These are phyloP conservation scores for Calonectria fujianensis DNA, from an alignment of 2,329 filamentous ascomycete species.

Conservation along the genomic window DNA sequence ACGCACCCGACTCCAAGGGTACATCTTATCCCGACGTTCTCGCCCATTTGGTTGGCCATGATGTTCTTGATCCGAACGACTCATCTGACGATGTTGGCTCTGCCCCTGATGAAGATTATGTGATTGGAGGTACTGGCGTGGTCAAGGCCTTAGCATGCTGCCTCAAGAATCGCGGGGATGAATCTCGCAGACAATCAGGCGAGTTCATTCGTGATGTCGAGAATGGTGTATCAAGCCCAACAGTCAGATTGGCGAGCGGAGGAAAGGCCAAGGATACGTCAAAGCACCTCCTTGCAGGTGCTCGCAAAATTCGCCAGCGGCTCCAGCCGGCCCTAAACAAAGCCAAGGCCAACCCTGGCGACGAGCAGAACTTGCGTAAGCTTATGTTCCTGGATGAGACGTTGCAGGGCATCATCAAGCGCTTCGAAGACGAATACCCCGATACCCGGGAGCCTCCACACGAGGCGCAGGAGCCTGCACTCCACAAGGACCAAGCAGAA, in stretches of 20 bases:
- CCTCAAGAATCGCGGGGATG: conserved; percentile 83
- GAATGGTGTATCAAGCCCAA: conserved; percentile 68
- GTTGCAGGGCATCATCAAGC: conserved; percentile 91
- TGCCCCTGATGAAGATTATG: conserved; percentile 93
- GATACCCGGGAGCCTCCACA: conserved; percentile 78
- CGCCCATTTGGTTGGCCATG: conserved; percentile 88
- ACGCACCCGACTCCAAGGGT: conserved; percentile 54
- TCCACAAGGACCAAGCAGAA: conserved; percentile 40
- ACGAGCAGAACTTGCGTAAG: conserved; percentile 87
- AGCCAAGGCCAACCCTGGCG: conserved; percentile 79
- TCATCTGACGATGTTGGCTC: conserved; percentile 78
- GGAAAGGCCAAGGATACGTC: conserved; percentile 93
- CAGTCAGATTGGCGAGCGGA: conserved; percentile 61
- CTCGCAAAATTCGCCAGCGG: conserved; percentile 89
- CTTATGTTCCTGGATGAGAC: conserved; percentile 92
- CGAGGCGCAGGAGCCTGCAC: conserved; percentile 40
- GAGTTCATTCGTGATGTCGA: conserved; percentile 73
- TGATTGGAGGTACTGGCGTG: conserved; percentile 95
- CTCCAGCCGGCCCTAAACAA: conserved; percentile 89
- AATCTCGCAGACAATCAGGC: conserved; percentile 72
- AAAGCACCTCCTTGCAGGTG: conserved; percentile 89
- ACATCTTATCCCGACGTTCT: conserved; percentile 84
- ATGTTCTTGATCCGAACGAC: conserved; percentile 68
- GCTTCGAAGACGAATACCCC: conserved; percentile 97
- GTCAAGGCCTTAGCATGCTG: conserved; percentile 96